A percentile compares a stretch with the other conserved stretches of the same genome.
Evolutionary conservation across 495 filamentous ascomycete genomes (phyloP).

Genomic region (Tuber magnatum): DNA sequence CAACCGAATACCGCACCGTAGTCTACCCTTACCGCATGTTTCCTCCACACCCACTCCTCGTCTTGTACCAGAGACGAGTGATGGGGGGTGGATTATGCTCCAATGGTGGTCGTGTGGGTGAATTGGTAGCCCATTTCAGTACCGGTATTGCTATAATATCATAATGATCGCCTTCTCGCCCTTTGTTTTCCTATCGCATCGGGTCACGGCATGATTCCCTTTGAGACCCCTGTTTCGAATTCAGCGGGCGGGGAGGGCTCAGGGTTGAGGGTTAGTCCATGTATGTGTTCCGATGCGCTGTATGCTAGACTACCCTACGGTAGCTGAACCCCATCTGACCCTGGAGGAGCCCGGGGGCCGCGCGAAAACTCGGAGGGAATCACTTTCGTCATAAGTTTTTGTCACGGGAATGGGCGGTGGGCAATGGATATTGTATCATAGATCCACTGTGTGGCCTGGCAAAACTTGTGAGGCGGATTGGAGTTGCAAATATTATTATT

Average conservation of each 20-base stretch:
- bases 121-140: background rate
- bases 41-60: no score
- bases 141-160: background rate
- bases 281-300: no score
- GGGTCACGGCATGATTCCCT: background rate
- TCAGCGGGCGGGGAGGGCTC: background rate
- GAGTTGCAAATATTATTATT: background rate
- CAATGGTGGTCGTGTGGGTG: background rate
- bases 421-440: background rate
- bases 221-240: background rate
- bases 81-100: background rate
- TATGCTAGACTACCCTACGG: background rate
- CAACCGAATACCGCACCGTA: background rate
- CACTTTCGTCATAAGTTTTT: background rate
- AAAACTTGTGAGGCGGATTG: background rate
- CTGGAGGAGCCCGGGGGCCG: background rate
- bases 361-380: background rate
- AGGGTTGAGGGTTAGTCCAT: background rate
- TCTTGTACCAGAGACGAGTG: background rate
- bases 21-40: no score
- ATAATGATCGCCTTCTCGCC: background rate
- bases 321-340: background rate
- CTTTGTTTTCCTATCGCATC: background rate
- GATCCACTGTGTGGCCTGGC: background rate
- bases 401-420: background rate